phyloP scores from a whole-genome alignment of 495 filamentous ascomycete genomes.

The Mytilinidion resinicola region DNA sequence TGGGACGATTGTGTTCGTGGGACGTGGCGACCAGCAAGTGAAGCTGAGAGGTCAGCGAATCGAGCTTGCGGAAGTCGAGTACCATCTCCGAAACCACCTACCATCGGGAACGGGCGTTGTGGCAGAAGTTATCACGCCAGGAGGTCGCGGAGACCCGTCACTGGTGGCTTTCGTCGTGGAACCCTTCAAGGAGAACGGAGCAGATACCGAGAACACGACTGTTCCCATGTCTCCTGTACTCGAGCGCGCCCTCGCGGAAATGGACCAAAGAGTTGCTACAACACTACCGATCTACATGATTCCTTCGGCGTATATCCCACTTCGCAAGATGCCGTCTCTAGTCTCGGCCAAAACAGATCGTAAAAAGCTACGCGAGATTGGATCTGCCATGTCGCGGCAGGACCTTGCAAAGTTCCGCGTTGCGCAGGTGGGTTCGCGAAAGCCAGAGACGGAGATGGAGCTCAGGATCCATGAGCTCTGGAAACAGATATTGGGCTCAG shows the following conservation, averaged over 20 bases:
- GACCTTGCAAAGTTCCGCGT: slow-evolving; percentile 1
- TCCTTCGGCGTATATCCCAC: slow-evolving; percentile 54
- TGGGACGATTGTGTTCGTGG: slow-evolving; percentile 48
- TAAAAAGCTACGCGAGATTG: slow-evolving; percentile 41
- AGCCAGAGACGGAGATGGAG: slow-evolving; percentile 23
- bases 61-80: slow-evolving; percentile 61
- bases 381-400: slow-evolving; percentile 7
- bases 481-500: slow-evolving; percentile 11
- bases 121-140: slow-evolving; percentile 42
- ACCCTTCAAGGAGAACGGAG: slow-evolving; percentile 14
- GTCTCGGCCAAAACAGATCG: slow-evolving; percentile 59
- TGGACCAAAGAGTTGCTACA: slow-evolving; percentile 1
- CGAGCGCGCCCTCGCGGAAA: slow-evolving; percentile 2
- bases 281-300: slow-evolving; percentile 51
- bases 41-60: slow-evolving; percentile 62
- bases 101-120: slow-evolving; percentile 25
- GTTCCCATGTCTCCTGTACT: neutral
- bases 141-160: slow-evolving; percentile 33
- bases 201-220: neutral
- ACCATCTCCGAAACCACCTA: slow-evolving; percentile 42
- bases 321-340: slow-evolving; percentile 49
- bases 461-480: slow-evolving; percentile 14
- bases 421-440: no score
- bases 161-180: slow-evolving; percentile 40
- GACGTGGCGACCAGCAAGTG: slow-evolving; percentile 58